phyloP scores from a whole-genome alignment of 176 grass and related monocot genomes.

The Rhipidocladum racemiflorum region DNA sequence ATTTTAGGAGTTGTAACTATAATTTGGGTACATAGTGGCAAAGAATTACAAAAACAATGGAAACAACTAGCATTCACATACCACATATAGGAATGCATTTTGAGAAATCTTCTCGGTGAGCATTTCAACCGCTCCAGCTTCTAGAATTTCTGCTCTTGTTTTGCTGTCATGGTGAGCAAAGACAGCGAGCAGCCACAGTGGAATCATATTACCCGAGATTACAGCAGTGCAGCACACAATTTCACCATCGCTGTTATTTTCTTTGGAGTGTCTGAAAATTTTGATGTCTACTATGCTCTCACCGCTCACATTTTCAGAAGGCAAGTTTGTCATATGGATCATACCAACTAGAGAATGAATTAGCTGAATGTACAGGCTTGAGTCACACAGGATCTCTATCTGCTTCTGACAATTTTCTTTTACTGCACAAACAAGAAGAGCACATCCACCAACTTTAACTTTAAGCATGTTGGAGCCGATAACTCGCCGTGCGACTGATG shows the following conservation, averaged over 20 bases:
- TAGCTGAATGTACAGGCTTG: constrained; percentile 63
- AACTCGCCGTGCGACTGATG: constrained; percentile 66
- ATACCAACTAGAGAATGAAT: constrained; percentile 87
- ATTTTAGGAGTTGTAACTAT: neutral
- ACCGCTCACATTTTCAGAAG: constrained; percentile 48
- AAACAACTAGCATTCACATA: constrained; percentile 41
- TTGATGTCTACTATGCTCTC: constrained; percentile 77
- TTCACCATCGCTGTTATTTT: constrained; percentile 50
- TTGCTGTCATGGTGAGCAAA: constrained; percentile 74
- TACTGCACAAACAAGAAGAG: constrained; percentile 88
- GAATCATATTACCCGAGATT: constrained; percentile 93
- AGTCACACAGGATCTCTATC: constrained; percentile 70
- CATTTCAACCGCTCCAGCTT: constrained; percentile 78
- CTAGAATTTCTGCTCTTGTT: constrained; percentile 70
- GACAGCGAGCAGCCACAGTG: constrained; percentile 82
- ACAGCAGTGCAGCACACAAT: constrained; percentile 55
- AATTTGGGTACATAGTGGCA: neutral
- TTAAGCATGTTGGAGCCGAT: constrained; percentile 67
- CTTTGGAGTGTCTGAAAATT: constrained; percentile 70
- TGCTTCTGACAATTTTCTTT: constrained; percentile 78
- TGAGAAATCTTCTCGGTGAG: constrained; percentile 88
- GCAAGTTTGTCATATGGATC: constrained; percentile 68
- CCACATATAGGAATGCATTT: constrained; percentile 78
- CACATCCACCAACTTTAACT: constrained; percentile 86
- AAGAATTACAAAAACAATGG: neutral